phyloP scores from a whole-genome alignment of 2,329 filamentous ascomycete genomes.

The Myotisia sp. region DNA sequence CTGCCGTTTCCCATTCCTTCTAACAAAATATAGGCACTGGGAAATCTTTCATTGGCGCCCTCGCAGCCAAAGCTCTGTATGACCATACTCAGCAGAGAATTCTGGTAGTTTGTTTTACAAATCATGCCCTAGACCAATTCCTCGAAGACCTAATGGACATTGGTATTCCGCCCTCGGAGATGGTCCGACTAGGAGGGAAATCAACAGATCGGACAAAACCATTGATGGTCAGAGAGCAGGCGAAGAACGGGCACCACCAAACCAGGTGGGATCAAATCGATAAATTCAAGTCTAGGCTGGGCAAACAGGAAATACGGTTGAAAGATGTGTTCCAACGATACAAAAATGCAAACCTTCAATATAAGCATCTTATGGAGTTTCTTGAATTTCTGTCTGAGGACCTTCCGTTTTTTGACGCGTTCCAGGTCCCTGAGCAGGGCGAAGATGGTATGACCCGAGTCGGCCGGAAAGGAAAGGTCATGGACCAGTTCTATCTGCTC shows the following conservation, averaged over 20 bases:
- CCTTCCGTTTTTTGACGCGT: slow-evolving; percentile 41
- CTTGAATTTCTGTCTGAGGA: slow-evolving; percentile 42
- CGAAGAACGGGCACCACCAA: slow-evolving; percentile 18
- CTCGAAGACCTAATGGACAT: slow-evolving; percentile 49
- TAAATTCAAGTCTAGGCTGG: slow-evolving; percentile 24
- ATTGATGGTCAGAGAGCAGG: slow-evolving; percentile 36
- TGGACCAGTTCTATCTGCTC: slow-evolving; percentile 39
- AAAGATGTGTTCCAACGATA: slow-evolving; percentile 13
- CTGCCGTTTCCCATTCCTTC: slow-evolving; percentile 19
- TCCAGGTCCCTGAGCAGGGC: slow-evolving; percentile 34
- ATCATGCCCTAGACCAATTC: slow-evolving; percentile 53
- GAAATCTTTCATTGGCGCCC: slow-evolving; percentile 58
- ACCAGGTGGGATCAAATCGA: slow-evolving; percentile 33
- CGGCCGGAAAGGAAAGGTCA: slow-evolving; percentile 30
- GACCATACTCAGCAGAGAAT: slow-evolving; percentile 38
- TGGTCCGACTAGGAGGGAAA: slow-evolving; percentile 53
- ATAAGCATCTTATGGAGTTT: slow-evolving; percentile 27
- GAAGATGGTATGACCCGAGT: slow-evolving; percentile 35
- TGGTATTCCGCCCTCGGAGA: slow-evolving; percentile 36
- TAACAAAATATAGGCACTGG: slow-evolving; percentile 44
- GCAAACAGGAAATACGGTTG: slow-evolving; percentile 16
- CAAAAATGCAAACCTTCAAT: slow-evolving; percentile 7
- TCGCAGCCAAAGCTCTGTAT: slow-evolving; percentile 44
- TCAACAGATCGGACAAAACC: slow-evolving; percentile 35
- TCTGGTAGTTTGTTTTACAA: slow-evolving; percentile 54